Base-by-base conservation (phyloP, 2,329 filamentous ascomycete species). In the Lachnum nothofagi region DNA sequence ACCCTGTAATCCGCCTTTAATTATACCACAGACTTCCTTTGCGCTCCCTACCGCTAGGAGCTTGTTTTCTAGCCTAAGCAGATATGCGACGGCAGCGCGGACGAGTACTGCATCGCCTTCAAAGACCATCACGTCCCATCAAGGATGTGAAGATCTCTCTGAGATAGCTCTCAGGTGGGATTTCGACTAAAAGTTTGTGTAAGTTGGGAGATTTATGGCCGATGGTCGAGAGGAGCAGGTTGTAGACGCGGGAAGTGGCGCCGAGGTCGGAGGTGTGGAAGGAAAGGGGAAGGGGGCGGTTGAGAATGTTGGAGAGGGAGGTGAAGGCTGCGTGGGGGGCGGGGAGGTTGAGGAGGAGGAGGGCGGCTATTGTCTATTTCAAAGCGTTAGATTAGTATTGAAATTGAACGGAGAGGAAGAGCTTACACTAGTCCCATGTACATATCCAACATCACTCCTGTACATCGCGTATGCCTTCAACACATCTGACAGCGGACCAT, bases 401-500 rank as follows among this genome's bases (percentile, higher is more conserved):
- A 42, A 23, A 29, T 41, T 14, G 42, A 50, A 3, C 14, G 17
- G 37, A 43, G n/a, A 10, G 46, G 23, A 24, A 42, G 37, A 48
- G 75, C 84, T 74, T 67, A 88, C 83, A 63, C 89, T 86, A 57
- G 84, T 86, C 46, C 86, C 86, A 53, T 77, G 75, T 49, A 88
- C 77, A 61, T 89, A 90, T 54, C 87, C 86, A 60, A 91, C 85
- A 63, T 93, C 88, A 57, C 82, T 85, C 52, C 88, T 78, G 67
- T 93, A 93, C 79, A 89, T 86, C 46, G 83, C 76, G 67, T 91
- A 91, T 5, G 88, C 88, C 60, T 82, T 82, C 52, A 91, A 73
- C 8, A 93, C 80, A 62, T 91, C 82, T 16, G 85, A 71, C 24
- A 93, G 71, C 31, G 77, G 74, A 49, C 80, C 72, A 62, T 91